Conservation (phyloP, 2,329 filamentous ascomycete species). For the Penicillium sp. region DNA sequence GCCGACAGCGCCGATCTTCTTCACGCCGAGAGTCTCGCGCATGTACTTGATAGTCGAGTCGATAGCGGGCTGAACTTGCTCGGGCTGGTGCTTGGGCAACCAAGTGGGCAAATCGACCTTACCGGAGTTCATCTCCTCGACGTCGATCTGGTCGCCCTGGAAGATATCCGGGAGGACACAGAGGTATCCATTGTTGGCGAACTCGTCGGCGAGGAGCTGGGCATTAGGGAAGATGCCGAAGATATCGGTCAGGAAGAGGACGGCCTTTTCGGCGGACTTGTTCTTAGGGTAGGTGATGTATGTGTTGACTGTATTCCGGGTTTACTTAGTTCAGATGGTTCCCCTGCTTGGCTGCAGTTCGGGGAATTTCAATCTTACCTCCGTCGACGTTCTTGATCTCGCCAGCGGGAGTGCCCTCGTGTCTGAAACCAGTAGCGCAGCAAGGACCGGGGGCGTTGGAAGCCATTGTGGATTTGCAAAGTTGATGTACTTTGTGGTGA, state of each 20-base stretch:
- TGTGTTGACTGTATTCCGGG: conserved; percentile 44
- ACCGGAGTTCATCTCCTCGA: conserved; percentile 49
- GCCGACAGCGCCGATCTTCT: conserved; percentile 61
- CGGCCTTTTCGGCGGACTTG: conserved; percentile 51
- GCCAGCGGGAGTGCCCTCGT: conserved; percentile 49
- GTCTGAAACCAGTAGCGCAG: conserved; percentile 50
- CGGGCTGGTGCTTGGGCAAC: conserved; percentile 49
- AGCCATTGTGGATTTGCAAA: conserved; percentile 46
- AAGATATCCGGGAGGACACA: conserved; percentile 68
- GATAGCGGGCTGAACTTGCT: conserved; percentile 53
- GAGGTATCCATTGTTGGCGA: conserved; percentile 68
- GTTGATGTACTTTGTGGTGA: not conserved
- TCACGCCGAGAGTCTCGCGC: conserved; percentile 53
- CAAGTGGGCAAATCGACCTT: conserved; percentile 52
- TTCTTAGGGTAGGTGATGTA: conserved; percentile 55
- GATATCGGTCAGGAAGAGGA: conserved; percentile 57
- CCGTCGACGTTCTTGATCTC: conserved; percentile 48
- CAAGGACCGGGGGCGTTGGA: conserved; percentile 50
- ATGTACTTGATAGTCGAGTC: conserved; percentile 54
- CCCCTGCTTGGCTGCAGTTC: not conserved
- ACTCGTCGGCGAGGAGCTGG: conserved; percentile 68
- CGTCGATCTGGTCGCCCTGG: conserved; percentile 58
- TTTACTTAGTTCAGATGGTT: conserved; percentile 2
- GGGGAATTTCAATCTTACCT: conserved; percentile 32
- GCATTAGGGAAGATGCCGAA: conserved; percentile 58